These are phyloP conservation scores for Talinum fruticosum DNA, from an alignment of 148 eudicot genomes.

Conservation along the genomic window DNA sequence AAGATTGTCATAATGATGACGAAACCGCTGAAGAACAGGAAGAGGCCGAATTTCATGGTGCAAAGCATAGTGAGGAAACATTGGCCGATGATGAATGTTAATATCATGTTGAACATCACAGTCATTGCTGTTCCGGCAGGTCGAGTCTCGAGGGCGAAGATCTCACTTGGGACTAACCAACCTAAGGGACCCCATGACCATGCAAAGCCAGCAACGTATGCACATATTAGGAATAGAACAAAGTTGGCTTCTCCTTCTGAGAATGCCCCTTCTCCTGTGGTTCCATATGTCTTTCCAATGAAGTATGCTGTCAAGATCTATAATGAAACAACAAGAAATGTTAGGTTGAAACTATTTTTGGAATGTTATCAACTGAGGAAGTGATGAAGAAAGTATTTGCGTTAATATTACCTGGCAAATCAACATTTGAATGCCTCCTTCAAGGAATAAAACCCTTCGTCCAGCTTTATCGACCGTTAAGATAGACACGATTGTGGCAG, in stretches of 20 bases:
- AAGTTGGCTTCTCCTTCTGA: background rate
- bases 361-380: too few species aligned
- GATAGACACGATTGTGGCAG: constrained; percentile 37
- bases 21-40: background rate
- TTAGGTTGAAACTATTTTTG: too few species aligned
- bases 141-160: background rate
- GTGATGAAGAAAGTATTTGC: too few species aligned
- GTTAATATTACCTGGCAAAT: constrained; percentile 36
- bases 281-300: background rate
- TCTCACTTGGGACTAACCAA: background rate
- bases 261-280: background rate
- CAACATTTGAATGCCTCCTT: constrained; percentile 42
- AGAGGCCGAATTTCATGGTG: background rate
- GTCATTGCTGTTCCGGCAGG: background rate
- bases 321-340: too few species aligned
- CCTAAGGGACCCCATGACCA: constrained; percentile 2
- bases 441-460: constrained; percentile 34
- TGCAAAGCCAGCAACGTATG: background rate
- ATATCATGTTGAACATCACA: background rate
- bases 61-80: background rate
- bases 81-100: background rate
- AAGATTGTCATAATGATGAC: background rate
- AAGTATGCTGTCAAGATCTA: background rate
- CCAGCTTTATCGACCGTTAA: constrained; percentile 35
- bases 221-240: background rate